Conservation (phyloP, 208 protist genomes). For the Baffinella frigidus region DNA sequence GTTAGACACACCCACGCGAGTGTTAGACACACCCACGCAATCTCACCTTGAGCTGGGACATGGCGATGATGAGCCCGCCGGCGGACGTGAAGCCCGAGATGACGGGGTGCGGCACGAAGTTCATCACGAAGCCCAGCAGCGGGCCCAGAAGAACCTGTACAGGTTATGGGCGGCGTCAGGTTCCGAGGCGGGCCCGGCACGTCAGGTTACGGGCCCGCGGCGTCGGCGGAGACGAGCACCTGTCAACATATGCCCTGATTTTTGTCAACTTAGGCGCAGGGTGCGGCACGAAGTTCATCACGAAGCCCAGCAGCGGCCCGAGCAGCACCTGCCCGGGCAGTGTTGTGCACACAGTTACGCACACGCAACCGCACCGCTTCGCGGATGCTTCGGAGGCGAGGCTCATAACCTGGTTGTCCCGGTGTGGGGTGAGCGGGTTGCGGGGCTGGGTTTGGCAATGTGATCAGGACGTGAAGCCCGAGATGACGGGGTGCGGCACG, state of each 20-base stretch:
- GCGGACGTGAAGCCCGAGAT: constrained; percentile 53
- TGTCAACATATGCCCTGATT: no score
- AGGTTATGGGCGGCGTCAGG: no score
- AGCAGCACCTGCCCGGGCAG: background rate
- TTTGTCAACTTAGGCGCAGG: no score
- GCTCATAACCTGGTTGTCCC: background rate
- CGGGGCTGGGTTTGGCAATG: background rate
- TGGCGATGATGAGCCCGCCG: constrained; percentile 60
- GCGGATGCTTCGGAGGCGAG: background rate
- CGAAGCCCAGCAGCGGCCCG: constrained; percentile 40
- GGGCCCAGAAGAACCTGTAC: background rate
- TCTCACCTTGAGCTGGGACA: constrained; percentile 61
- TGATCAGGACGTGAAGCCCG: background rate
- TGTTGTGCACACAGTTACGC: no score
- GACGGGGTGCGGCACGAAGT: constrained; percentile 59
- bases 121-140: constrained; percentile 57
- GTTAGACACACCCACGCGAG: no score
- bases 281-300: constrained; percentile 62
- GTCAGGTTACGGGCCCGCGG: no score
- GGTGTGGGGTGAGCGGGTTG: background rate
- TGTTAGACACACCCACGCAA: no score
- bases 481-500: background rate
- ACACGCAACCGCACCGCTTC: background rate
- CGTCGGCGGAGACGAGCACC: no score
- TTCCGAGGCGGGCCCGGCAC: no score